These are phyloP conservation scores for Phytopythium chamaehyphon DNA, from an alignment of 352 stramenopile genomes.

Conservation along the genomic window DNA sequence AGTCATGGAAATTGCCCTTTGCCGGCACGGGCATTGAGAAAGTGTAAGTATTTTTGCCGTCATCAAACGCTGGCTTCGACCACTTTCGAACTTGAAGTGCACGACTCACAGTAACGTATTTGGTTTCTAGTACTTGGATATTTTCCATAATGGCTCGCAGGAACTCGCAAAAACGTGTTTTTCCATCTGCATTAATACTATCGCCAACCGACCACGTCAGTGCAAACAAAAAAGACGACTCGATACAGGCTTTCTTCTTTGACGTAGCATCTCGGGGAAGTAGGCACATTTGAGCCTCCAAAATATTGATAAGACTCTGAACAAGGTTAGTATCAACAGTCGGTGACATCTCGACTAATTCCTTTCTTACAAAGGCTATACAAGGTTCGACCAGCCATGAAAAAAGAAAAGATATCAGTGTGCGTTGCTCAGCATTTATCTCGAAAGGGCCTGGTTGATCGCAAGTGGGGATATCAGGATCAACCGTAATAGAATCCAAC, in stretches of 20 bases:
- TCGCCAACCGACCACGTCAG: constrained; percentile 90
- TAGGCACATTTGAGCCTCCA: constrained; percentile 74
- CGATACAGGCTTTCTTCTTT: constrained; percentile 62
- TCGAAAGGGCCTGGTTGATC: constrained; percentile 45
- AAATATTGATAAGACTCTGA: constrained; percentile 83
- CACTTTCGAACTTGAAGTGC: constrained; percentile 83
- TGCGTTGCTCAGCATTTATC: constrained; percentile 70
- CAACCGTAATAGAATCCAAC: constrained; percentile 66
- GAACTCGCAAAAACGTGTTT: constrained; percentile 79
- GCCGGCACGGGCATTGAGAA: constrained; percentile 48
- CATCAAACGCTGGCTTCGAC: constrained; percentile 66
- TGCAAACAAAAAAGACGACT: constrained; percentile 88
- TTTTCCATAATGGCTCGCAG: constrained; percentile 73
- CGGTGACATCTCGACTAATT: constrained; percentile 80
- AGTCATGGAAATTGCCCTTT: constrained; percentile 83
- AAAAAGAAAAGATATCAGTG: constrained; percentile 75
- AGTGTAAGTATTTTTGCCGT: constrained; percentile 46
- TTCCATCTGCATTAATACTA: constrained; percentile 67
- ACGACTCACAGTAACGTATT: constrained; percentile 71
- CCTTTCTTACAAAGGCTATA: constrained; percentile 86
- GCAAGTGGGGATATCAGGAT: constrained; percentile 15
- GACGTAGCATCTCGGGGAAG: constrained; percentile 62
- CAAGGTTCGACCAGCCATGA: constrained; percentile 87
- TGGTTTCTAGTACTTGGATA: constrained; percentile 58
- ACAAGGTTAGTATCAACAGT: constrained; percentile 91